Evolutionary conservation across 306 rosid genomes (phyloP).

Genomic region (Canavalia ensiformis): DNA sequence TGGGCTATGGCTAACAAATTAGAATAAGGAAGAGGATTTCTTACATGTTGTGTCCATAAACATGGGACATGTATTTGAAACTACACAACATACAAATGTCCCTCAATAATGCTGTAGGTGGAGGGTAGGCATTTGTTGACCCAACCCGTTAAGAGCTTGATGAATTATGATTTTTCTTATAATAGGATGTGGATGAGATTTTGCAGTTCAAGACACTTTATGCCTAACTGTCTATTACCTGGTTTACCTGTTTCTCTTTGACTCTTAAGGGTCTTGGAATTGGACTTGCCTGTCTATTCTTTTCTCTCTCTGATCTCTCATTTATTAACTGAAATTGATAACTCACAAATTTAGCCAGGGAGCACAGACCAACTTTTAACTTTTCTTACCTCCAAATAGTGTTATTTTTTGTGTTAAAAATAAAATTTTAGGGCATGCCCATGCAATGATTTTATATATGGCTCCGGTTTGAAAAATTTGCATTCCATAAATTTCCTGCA

Average conservation of each 20-base stretch:
- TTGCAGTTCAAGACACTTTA: slow-evolving; percentile 43
- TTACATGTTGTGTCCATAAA: slow-evolving; percentile 30
- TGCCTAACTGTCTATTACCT: slow-evolving; percentile 48
- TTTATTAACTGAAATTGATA: slow-evolving; percentile 38
- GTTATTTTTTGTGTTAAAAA: slow-evolving; percentile 19
- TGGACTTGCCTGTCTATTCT: slow-evolving; percentile 25
- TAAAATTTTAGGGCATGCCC: not conserved
- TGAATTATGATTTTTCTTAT: slow-evolving; percentile 43
- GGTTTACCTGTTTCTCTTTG: slow-evolving; percentile 52
- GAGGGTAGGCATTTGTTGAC: slow-evolving; percentile 52
- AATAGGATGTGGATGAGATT: slow-evolving; percentile 44
- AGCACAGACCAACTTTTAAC: slow-evolving; percentile 4
- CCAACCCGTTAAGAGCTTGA: slow-evolving; percentile 28
- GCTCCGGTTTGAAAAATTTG: not conserved
- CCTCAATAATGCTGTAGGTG: slow-evolving; percentile 37
- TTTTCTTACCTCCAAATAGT: slow-evolving; percentile 7
- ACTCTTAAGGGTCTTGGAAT: slow-evolving; percentile 31
- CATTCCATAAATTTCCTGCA: not conserved
- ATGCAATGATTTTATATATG: slow-evolving; percentile 1
- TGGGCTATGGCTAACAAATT: slow-evolving; percentile 26
- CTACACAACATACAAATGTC: slow-evolving; percentile 4
- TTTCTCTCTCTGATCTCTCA: slow-evolving; percentile 30
- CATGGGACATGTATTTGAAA: slow-evolving; percentile 49
- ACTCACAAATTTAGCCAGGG: slow-evolving; percentile 21
- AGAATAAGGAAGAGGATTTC: slow-evolving; percentile 26